A percentile compares a stretch with the other conserved stretches of the same genome.
Evolutionary conservation across 2,329 filamentous ascomycete species (phyloP).

Genomic region (Gliomastix tumulicola): DNA sequence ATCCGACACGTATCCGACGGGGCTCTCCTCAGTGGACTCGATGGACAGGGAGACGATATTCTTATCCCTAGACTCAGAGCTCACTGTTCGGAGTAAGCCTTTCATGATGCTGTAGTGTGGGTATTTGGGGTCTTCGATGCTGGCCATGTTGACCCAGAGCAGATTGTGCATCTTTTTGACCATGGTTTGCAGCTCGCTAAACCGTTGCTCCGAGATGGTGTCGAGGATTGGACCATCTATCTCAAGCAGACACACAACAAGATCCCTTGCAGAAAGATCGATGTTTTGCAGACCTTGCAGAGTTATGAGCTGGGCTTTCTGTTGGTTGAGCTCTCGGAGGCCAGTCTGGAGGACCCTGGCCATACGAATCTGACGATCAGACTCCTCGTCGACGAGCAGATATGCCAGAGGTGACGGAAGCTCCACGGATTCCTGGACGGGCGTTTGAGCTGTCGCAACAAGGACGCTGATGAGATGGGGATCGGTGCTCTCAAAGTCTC

Average conservation of each 20-base stretch:
- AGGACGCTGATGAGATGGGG: slow-evolving; percentile 2
- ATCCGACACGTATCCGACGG: neutral
- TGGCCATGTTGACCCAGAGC: neutral
- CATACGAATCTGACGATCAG: no score
- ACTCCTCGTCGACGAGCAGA: no score
- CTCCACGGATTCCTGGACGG: no score
- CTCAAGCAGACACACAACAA: slow-evolving; percentile 1
- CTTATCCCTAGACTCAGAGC: neutral
- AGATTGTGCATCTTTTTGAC: slow-evolving; percentile 1
- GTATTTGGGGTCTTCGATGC: neutral
- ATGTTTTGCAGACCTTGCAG: no score
- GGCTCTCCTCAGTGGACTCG: neutral
- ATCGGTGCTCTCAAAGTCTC: slow-evolving; percentile 1
- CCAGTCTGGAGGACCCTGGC: no score
- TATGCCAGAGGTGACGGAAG: no score
- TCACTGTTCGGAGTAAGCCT: slow-evolving; percentile 1
- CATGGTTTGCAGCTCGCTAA: neutral
- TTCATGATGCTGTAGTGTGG: slow-evolving; percentile 1
- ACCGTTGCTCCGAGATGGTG: neutral
- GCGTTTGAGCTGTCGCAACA: slow-evolving; percentile 1
- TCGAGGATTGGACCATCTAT: neutral
- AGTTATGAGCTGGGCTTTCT: no score
- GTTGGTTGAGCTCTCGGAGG: no score
- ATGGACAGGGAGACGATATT: slow-evolving; percentile 1
- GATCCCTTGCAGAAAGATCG: no score